Conservation (phyloP, 345 rosid genomes). For the Ceriops decandra region DNA sequence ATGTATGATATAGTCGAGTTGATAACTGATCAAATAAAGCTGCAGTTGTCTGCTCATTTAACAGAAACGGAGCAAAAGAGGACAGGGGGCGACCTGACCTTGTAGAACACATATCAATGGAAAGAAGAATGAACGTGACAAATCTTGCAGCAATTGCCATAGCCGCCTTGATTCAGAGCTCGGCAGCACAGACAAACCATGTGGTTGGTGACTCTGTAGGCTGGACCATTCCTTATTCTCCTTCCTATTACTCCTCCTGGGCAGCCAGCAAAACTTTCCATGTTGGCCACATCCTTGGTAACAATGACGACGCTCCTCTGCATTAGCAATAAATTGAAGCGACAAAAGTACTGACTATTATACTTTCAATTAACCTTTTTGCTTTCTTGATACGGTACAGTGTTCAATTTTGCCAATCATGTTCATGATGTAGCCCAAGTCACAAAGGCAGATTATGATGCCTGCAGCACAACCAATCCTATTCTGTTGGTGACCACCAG, state of each 20-base stretch:
- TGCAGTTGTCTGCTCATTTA: not conserved
- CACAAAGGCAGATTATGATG: slow-evolving; percentile 21
- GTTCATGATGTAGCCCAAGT: slow-evolving; percentile 24
- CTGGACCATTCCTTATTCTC: slow-evolving; percentile 37
- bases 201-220: slow-evolving; percentile 37
- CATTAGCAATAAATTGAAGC: not conserved
- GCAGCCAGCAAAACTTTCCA: slow-evolving; percentile 14
- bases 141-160: slow-evolving; percentile 23
- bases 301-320: not conserved
- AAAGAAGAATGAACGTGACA: slow-evolving; percentile 5
- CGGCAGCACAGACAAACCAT: slow-evolving; percentile 29
- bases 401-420: slow-evolving; percentile 14
- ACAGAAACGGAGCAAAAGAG: slow-evolving; percentile 9
- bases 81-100: slow-evolving; percentile 38
- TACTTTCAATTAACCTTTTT: not conserved
- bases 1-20: too few species aligned
- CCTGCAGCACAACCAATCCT: slow-evolving; percentile 15
- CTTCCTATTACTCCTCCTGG: slow-evolving; percentile 18
- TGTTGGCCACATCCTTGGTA: slow-evolving; percentile 21
- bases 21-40: too few species aligned
- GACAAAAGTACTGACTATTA: not conserved
- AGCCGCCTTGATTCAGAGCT: slow-evolving; percentile 22
- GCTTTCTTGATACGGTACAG: not conserved
- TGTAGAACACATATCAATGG: slow-evolving; percentile 36
- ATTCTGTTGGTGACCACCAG: not conserved